phyloP scores from a whole-genome alignment of 2,329 filamentous ascomycete species.

The Neonectria coccinea region DNA sequence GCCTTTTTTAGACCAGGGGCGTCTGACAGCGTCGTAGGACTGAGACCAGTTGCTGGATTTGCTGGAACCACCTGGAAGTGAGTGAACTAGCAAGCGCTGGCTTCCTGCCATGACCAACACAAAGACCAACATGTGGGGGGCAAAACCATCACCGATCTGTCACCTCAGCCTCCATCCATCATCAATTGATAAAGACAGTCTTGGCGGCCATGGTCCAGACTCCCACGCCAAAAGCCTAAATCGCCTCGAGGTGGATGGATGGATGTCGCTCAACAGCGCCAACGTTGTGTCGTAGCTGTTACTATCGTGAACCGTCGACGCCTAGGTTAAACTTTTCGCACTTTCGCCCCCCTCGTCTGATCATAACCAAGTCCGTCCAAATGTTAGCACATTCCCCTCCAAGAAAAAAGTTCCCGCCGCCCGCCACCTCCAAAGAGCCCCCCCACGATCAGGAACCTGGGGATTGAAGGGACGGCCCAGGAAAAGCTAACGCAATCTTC shows the following conservation, averaged over 20 bases:
- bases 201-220: slow-evolving; percentile 1
- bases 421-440: not conserved
- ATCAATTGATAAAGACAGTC: slow-evolving; percentile 2
- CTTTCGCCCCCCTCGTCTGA: slow-evolving; percentile 6
- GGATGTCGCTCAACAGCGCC: slow-evolving; percentile 3
- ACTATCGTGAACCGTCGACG: not conserved
- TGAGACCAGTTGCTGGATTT: not conserved
- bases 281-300: not conserved
- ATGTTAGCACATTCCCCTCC: not conserved
- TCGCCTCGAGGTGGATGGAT: not conserved
- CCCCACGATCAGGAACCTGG: slow-evolving; percentile 8
- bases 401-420: not conserved
- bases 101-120: slow-evolving; percentile 9
- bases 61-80: slow-evolving; percentile 23
- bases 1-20: not conserved
- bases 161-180: not conserved
- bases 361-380: not conserved
- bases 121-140: not conserved
- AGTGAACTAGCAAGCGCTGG: slow-evolving; percentile 32
- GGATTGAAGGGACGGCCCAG: slow-evolving; percentile 10
- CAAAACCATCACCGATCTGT: not conserved
- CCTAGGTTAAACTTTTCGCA: not conserved
- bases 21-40: not conserved
- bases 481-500: not conserved
- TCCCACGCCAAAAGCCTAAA: slow-evolving; percentile 6